Conservation (phyloP, 768 basidiomycete species). For the Boletus reticulatus region DNA sequence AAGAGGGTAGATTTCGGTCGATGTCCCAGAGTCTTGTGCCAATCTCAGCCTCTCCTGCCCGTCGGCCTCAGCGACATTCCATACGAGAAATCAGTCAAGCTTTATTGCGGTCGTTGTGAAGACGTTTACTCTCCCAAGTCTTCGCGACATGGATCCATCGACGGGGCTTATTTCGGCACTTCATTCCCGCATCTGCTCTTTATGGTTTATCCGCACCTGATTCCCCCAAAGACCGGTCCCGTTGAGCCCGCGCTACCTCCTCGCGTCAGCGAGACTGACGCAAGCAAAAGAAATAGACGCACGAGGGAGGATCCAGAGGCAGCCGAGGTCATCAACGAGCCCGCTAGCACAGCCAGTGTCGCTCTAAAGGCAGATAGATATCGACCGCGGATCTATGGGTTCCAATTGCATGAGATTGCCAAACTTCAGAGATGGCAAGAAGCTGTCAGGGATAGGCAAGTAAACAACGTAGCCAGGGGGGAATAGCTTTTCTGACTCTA, state of each 20-base stretch:
- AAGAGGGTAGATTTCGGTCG: conserved; percentile 98
- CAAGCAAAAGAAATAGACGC: conserved; percentile 41
- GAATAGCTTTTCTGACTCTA: conserved; percentile 4
- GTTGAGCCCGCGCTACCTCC: conserved; percentile 34
- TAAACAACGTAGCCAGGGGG: background rate
- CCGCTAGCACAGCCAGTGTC: conserved; percentile 72
- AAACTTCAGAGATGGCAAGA: conserved; percentile 96
- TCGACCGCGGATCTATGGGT: conserved; percentile 93
- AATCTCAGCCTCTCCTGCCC: conserved; percentile 91
- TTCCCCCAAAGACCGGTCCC: conserved; percentile 76
- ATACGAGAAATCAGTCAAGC: conserved; percentile 98
- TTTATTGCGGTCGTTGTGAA: conserved; percentile 97
- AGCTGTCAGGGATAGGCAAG: conserved; percentile 80
- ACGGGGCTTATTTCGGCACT: conserved; percentile 98
- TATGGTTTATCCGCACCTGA: conserved; percentile 93
- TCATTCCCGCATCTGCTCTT: conserved; percentile 97
- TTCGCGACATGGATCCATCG: conserved; percentile 94
- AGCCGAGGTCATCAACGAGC: conserved; percentile 58
- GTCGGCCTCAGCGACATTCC: conserved; percentile 97
- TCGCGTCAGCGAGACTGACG: conserved; percentile 30
- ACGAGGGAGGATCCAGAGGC: conserved; percentile 53
- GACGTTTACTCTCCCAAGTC: conserved; percentile 98
- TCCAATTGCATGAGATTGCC: conserved; percentile 92
- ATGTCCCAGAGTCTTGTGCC: conserved; percentile 96
- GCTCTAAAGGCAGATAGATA: conserved; percentile 92